phyloP scores from a whole-genome alignment of 2,329 filamentous ascomycete species.

The Colletotrichum sp. region DNA sequence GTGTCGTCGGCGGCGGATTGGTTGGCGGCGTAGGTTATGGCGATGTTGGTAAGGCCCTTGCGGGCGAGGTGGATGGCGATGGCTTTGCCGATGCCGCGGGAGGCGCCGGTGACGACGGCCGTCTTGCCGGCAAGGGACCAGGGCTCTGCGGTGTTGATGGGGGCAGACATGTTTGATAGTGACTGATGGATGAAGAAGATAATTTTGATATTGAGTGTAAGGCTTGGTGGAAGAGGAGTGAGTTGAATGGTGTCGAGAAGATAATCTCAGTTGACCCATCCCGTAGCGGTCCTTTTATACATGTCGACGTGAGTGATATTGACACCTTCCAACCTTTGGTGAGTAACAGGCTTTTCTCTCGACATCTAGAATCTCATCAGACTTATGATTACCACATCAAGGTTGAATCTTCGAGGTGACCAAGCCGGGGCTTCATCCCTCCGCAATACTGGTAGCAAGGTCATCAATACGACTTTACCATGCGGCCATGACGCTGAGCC shows the following conservation, averaged over 20 bases:
- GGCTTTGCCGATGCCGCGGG: not conserved
- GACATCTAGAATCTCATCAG: not conserved
- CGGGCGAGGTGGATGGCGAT: not conserved
- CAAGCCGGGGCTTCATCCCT: not conserved
- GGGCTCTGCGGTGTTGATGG: not conserved
- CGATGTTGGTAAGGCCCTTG: not conserved
- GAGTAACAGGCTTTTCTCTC: not conserved
- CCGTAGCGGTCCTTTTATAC: not conserved
- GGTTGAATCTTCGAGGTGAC: not conserved
- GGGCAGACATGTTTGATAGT: not conserved
- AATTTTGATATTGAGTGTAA: not conserved
- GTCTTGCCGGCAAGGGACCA: not conserved
- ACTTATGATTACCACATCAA: not conserved
- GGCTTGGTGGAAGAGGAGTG: not conserved
- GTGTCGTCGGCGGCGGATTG: not conserved
- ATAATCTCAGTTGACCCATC: not conserved
- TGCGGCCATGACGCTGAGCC: not conserved
- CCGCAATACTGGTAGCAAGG: not conserved
- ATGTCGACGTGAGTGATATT: accelerated
- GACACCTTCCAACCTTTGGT: not conserved
- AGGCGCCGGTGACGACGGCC: not conserved
- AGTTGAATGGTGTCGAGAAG: not conserved
- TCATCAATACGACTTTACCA: not conserved
- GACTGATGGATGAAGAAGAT: not conserved
- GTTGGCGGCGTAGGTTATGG: not conserved